Percentiles rank a stretch among this genome's conserved stretches.
phyloP scores from a whole-genome alignment of 805 yeast genomes.

The Saccharomycopsis fermentans region DNA sequence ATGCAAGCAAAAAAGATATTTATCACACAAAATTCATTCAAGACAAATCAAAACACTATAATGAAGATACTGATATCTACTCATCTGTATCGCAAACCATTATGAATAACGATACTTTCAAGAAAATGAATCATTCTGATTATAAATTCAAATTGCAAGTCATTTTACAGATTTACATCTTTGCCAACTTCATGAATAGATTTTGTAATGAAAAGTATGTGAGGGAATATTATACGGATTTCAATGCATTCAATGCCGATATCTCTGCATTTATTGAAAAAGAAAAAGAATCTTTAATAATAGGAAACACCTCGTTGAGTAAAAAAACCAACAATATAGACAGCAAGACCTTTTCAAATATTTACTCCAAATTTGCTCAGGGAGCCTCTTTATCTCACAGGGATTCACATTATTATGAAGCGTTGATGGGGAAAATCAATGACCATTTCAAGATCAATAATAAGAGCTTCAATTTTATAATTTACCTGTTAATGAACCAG shows the following conservation, averaged over 20 bases:
- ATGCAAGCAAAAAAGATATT: constrained; percentile 3
- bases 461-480: background rate
- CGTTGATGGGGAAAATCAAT: background rate
- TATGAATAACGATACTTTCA: background rate
- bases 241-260: background rate
- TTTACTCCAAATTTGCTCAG: background rate
- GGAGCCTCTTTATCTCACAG: background rate
- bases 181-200: constrained; percentile 10
- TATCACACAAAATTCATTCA: constrained; percentile 1
- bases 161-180: constrained; percentile 11
- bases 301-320: background rate
- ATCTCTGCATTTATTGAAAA: background rate
- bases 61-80: background rate
- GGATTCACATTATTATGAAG: background rate
- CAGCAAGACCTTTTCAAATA: background rate
- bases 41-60: constrained; percentile 7
- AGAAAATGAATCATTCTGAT: constrained; percentile 5
- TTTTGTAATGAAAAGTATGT: constrained; percentile 5
- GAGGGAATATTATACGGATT: constrained; percentile 3
- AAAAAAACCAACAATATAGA: background rate
- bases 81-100: background rate
- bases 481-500: constrained; percentile 1
- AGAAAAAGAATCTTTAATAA: background rate
- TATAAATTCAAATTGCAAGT: constrained; percentile 6
- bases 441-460: background rate